Percentiles rank a stretch among this genome's conserved stretches.
Evolutionary conservation across 2,329 filamentous ascomycete species (phyloP).

Genomic region (Colletotrichum plurivorum): DNA sequence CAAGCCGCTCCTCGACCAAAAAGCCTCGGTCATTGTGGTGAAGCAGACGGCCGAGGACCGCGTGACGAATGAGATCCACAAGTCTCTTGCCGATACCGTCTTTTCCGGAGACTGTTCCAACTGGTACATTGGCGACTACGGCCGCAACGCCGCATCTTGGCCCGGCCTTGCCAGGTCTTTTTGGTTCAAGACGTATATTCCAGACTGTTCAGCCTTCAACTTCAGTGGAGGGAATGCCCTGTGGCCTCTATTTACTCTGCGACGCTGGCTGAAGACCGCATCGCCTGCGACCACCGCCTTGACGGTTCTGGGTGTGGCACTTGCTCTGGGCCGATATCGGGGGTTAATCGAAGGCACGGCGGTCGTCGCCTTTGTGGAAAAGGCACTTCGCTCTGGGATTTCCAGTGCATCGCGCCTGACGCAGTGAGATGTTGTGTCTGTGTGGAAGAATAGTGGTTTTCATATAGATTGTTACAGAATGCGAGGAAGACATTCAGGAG

Average conservation of each 20-base stretch:
- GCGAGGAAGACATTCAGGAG: too few species aligned
- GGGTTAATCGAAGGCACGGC: neutral
- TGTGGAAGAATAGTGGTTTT: too few species aligned
- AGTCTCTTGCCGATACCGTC: constrained; percentile 49
- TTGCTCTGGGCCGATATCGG: neutral
- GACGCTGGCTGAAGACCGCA: constrained; percentile 4
- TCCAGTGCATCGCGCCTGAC: neutral
- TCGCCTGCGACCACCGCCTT: neutral
- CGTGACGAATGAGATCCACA: constrained; percentile 49
- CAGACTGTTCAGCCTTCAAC: constrained; percentile 22
- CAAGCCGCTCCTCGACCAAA: constrained; percentile 48
- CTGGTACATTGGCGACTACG: constrained; percentile 56
- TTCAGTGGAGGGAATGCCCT: constrained; percentile 9
- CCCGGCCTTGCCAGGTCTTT: constrained; percentile 49
- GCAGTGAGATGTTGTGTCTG: neutral
- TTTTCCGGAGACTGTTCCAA: constrained; percentile 56
- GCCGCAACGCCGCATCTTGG: constrained; percentile 55
- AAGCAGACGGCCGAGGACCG: constrained; percentile 50
- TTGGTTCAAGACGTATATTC: constrained; percentile 44
- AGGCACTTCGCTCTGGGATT: neutral
- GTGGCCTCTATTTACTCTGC: constrained; percentile 11
- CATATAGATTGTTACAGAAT: too few species aligned
- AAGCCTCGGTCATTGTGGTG: constrained; percentile 51
- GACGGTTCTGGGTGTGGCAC: neutral
- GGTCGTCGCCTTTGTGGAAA: neutral